phyloP scores from a whole-genome alignment of 371 early-diverging fungal genomes.

The Entomophthora muscae region DNA sequence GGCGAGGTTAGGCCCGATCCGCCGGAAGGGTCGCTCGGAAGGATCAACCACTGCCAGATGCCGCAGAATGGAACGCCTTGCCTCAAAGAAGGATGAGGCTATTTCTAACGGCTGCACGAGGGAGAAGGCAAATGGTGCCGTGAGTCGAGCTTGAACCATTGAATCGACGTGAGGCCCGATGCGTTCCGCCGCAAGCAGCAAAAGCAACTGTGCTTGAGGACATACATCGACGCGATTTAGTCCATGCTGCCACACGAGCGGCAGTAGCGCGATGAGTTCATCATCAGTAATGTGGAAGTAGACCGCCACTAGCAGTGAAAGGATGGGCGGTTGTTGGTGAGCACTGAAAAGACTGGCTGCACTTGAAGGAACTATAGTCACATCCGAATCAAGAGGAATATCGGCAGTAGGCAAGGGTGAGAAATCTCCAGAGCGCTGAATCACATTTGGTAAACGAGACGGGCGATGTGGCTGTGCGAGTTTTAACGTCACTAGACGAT shows the following conservation, averaged over 20 bases:
- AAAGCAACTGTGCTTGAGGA: background rate
- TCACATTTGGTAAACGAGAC: background rate
- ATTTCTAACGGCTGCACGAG: background rate
- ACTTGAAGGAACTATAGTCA: too few relatives aligned
- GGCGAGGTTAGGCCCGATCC: constrained; percentile 27
- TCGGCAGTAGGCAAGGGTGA: background rate
- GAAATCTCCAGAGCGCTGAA: background rate
- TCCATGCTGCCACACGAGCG: background rate
- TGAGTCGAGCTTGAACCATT: background rate
- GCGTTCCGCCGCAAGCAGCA: background rate
- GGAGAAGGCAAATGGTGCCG: too few relatives aligned
- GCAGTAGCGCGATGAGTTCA: background rate
- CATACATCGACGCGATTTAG: background rate
- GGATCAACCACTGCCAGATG: constrained; percentile 31
- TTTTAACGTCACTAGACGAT: background rate
- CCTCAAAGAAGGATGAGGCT: constrained; percentile 19
- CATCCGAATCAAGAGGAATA: background rate
- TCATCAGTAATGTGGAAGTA: background rate
- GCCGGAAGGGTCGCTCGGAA: constrained; percentile 31
- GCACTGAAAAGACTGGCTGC: background rate
- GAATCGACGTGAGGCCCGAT: background rate
- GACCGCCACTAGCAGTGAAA: background rate
- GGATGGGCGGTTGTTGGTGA: background rate
- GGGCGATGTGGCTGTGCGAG: background rate
- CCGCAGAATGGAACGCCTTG: constrained; percentile 27